Evolutionary conservation across 2,329 filamentous ascomycete genomes (phyloP).

Genomic region (Aspergillus piperis): DNA sequence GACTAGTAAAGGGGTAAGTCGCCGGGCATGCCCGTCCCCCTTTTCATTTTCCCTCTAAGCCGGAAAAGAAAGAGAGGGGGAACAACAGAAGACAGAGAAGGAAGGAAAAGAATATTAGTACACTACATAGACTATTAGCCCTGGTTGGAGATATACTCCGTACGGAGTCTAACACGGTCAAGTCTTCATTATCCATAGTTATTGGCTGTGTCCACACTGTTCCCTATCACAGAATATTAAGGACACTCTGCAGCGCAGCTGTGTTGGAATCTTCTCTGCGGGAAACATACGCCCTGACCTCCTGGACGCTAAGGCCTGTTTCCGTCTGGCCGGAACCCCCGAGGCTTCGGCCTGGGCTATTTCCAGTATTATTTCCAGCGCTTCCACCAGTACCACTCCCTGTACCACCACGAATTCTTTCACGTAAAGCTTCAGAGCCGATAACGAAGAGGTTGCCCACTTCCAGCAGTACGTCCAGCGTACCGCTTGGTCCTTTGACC

Average conservation of each 20-base stretch:
- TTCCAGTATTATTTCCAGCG: constrained; percentile 46
- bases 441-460: constrained; percentile 96
- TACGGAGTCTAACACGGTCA: no score
- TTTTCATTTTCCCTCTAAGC: no score
- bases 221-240: constrained; percentile 61
- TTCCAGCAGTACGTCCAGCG: constrained; percentile 84
- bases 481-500: constrained; percentile 48
- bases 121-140: no score
- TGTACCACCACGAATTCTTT: constrained; percentile 65
- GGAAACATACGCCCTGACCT: constrained; percentile 79
- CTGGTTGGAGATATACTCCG: no score
- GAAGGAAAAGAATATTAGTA: no score
- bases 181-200: not conserved
- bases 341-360: constrained; percentile 38
- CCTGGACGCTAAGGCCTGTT: constrained; percentile 51
- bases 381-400: constrained; percentile 45
- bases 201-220: not conserved
- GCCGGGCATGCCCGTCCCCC: no score
- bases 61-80: no score
- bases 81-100: no score
- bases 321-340: constrained; percentile 52
- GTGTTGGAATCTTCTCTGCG: constrained; percentile 80
- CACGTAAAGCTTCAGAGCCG: constrained; percentile 73
- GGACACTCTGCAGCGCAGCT: constrained; percentile 77
- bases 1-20: no score